A percentile compares a stretch with the other conserved stretches of the same genome.
Conservation (phyloP, 345 rosid genomes). For the Iberis pinnata region DNA sequence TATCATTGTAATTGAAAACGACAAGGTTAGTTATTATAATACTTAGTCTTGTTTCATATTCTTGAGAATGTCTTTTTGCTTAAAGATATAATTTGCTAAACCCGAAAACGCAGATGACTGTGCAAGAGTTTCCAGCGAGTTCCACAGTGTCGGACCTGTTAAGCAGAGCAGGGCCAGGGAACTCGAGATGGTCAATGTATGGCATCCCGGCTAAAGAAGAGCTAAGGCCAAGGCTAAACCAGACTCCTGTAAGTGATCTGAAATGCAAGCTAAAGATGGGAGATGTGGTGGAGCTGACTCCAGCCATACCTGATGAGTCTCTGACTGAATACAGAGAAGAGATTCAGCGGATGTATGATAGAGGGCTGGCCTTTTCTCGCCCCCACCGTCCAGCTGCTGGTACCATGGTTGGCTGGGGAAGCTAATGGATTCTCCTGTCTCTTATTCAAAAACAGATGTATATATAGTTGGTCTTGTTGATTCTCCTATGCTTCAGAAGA, state of each 20-base stretch:
- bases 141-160: constrained; percentile 67
- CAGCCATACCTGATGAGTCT: constrained; percentile 72
- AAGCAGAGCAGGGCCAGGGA: constrained; percentile 60
- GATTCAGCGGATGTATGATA: constrained; percentile 87
- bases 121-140: constrained; percentile 73
- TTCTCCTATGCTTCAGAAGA: constrained; percentile 15
- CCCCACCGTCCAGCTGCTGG: constrained; percentile 26
- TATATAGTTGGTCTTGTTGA: constrained; percentile 13
- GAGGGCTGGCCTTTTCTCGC: constrained; percentile 35
- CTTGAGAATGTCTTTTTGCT: not conserved
- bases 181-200: constrained; percentile 58
- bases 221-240: constrained; percentile 80
- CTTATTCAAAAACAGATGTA: not conserved
- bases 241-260: constrained; percentile 54
- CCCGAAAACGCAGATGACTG: constrained; percentile 62
- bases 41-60: not conserved
- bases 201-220: constrained; percentile 74
- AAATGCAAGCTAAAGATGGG: constrained; percentile 82
- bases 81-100: constrained; percentile 2
- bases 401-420: constrained; percentile 32
- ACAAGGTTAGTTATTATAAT: constrained; percentile 49
- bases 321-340: constrained; percentile 82
- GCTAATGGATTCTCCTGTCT: constrained; percentile 8
- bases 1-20: constrained; percentile 72
- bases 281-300: constrained; percentile 88